phyloP scores from a whole-genome alignment of 2,329 filamentous ascomycete genomes.

The Bipolaris victoriae region DNA sequence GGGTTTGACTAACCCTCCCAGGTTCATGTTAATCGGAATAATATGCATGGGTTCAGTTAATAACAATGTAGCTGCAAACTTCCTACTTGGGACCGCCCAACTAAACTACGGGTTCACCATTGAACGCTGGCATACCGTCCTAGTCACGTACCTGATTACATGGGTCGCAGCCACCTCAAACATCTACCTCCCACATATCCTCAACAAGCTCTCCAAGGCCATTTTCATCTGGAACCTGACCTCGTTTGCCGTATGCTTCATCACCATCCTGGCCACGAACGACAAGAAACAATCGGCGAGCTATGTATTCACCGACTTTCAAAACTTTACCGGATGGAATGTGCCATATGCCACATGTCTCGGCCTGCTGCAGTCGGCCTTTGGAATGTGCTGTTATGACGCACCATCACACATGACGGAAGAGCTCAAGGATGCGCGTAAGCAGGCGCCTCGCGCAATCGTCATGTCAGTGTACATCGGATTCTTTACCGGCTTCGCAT shows the following conservation, averaged over 20 bases:
- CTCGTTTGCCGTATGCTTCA: conserved; percentile 59
- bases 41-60: conserved; percentile 62
- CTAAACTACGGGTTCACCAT: conserved; percentile 60
- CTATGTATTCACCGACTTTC: conserved; percentile 63
- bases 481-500: conserved; percentile 48
- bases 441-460: conserved; percentile 57
- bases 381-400: conserved; percentile 62
- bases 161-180: conserved; percentile 56
- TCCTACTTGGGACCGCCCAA: conserved; percentile 62
- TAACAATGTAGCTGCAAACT: conserved; percentile 62
- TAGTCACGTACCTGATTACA: conserved; percentile 59
- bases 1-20: not conserved
- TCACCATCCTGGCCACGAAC: conserved; percentile 61
- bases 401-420: conserved; percentile 61
- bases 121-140: conserved; percentile 62
- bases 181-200: conserved; percentile 57
- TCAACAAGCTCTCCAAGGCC: conserved; percentile 59
- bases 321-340: conserved; percentile 61
- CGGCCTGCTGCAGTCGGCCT: conserved; percentile 61
- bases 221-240: conserved; percentile 61
- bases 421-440: conserved; percentile 60
- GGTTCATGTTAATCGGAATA: conserved; percentile 47
- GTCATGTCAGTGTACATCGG: conserved; percentile 50
- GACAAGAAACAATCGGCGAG: conserved; percentile 60
- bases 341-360: conserved; percentile 59